These are phyloP conservation scores for Pseudogymnoascus sp. DNA, from an alignment of 2,329 filamentous ascomycete species.

Conservation along the genomic window DNA sequence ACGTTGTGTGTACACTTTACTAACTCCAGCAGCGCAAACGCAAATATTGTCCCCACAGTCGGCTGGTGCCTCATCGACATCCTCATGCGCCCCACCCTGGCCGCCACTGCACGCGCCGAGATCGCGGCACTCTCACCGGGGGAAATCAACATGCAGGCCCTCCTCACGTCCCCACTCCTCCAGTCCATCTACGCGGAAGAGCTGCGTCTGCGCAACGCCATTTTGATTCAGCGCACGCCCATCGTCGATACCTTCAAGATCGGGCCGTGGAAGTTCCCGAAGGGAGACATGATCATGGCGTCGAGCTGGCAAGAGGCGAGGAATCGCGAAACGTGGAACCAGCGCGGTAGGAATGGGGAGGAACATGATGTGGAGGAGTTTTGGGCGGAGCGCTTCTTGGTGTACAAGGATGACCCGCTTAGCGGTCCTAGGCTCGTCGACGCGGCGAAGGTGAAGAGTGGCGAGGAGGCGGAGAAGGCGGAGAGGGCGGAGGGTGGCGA, in stretches of 20 bases:
- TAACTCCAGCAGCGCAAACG: constrained; percentile 19
- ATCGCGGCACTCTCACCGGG: constrained; percentile 15
- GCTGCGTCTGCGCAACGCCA: constrained; percentile 24
- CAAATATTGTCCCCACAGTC: constrained; percentile 22
- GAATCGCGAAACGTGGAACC: constrained; percentile 28
- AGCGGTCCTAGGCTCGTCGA: constrained; percentile 23
- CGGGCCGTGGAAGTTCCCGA: constrained; percentile 24
- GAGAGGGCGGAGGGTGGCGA: background rate
- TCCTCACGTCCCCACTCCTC: constrained; percentile 24
- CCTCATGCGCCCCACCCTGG: constrained; percentile 18
- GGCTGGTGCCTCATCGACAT: constrained; percentile 25
- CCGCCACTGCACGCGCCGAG: constrained; percentile 19
- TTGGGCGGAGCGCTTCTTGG: constrained; percentile 32
- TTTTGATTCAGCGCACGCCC: constrained; percentile 14
- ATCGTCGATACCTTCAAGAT: constrained; percentile 23
- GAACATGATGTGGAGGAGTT: constrained; percentile 26
- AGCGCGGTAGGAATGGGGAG: constrained; percentile 16
- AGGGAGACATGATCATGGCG: constrained; percentile 22
- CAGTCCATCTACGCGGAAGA: constrained; percentile 33
- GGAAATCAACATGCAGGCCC: constrained; percentile 12
- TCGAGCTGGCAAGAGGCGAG: constrained; percentile 23
- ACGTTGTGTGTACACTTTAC: background rate
- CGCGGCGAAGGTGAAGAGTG: constrained; percentile 11
- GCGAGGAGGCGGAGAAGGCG: background rate
- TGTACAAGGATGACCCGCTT: constrained; percentile 24